Evolutionary conservation across 2,329 filamentous ascomycete genomes (phyloP).

Genomic region (Penicillium palitans): DNA sequence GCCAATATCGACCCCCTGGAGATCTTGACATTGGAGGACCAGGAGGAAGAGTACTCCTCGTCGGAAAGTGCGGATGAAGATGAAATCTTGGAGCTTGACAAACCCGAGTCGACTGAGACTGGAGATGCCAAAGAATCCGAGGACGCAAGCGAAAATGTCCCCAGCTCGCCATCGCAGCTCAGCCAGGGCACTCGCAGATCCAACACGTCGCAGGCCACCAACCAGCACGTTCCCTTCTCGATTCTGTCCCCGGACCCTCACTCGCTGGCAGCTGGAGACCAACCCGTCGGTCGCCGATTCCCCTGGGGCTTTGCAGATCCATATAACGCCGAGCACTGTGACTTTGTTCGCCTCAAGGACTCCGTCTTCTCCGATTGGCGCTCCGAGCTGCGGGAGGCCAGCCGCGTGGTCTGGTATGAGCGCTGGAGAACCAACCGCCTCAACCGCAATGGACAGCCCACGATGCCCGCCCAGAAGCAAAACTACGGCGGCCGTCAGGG

Average conservation of each 20-base stretch:
- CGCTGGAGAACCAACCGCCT: conserved; percentile 73
- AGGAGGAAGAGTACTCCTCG: conserved; percentile 62
- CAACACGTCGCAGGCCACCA: conserved; percentile 37
- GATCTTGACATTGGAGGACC: conserved; percentile 77
- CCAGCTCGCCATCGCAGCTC: conserved; percentile 35
- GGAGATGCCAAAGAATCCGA: conserved; percentile 29
- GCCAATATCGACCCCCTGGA: conserved; percentile 86
- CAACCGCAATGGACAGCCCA: conserved; percentile 34
- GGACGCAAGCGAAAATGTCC: conserved; percentile 26
- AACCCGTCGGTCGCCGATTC: conserved; percentile 75
- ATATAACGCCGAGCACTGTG: conserved; percentile 86
- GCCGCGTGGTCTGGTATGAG: conserved; percentile 92
- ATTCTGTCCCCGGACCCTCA: conserved; percentile 94
- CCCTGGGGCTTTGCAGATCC: conserved; percentile 97
- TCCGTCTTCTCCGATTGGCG: conserved; percentile 94
- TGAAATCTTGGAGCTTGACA: conserved; percentile 29
- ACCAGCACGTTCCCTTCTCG: conserved; percentile 79
- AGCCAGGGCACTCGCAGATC: conserved; percentile 52
- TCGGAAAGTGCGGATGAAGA: conserved; percentile 50
- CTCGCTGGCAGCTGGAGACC: conserved; percentile 54
- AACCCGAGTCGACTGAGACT: not conserved
- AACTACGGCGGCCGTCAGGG: conserved; percentile 33
- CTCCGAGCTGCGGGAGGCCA: conserved; percentile 82
- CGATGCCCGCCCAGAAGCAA: conserved; percentile 23
- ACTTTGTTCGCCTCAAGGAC: conserved; percentile 87